Evolutionary conservation across 805 yeast genomes (phyloP), one percentile per base, ranked within the genome.

Genomic region (Candida sakaeoensis): DNA sequence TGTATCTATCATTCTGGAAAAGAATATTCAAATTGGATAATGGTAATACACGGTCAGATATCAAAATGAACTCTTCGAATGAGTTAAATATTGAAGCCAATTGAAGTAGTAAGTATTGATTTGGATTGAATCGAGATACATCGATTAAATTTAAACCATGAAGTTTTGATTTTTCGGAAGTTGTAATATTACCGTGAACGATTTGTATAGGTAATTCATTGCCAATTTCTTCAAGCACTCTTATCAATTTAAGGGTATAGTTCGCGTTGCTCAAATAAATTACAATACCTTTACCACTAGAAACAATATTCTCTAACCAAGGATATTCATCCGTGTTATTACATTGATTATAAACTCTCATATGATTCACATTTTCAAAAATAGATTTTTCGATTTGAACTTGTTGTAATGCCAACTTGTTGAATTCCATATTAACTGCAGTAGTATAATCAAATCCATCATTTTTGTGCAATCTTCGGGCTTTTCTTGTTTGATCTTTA

Each of bases 121-220:
- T n/a, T 7, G 47, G 31, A 42, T 40, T 17, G 28, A 43, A 15
- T 13, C 18, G 17, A 13, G 32, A 33, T 16, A 25, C 40, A 31
- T 7, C 39, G 24, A 33, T 42, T 45, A 2, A 45, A 28, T 8
- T 45, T 37, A 25, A 37, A 13, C 16, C 32, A 15, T 28, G 14
- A 6, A 28, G 10, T 5, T 13, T 15, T 8, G 12, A 8, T 15
- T 28, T 28, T 8, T 28, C 18, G 8, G 12, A 5, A 8, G 5
- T 19, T 13, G 32, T 10, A 8, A 28, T 28, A 15, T 10, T 10
- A 10, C 18, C 17, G 16, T 28, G 18, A 28, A 49, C 43, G 9
- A 65, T 46, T 45, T 63, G 55, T 17, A 65, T 51, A 1, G 70
- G 70, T 12, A 61, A 49, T 13, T 26, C 37, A 36, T 59, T 63